These are phyloP conservation scores for Verticillium nubilum DNA, from an alignment of 2,329 filamentous ascomycete genomes.

Conservation along the genomic window DNA sequence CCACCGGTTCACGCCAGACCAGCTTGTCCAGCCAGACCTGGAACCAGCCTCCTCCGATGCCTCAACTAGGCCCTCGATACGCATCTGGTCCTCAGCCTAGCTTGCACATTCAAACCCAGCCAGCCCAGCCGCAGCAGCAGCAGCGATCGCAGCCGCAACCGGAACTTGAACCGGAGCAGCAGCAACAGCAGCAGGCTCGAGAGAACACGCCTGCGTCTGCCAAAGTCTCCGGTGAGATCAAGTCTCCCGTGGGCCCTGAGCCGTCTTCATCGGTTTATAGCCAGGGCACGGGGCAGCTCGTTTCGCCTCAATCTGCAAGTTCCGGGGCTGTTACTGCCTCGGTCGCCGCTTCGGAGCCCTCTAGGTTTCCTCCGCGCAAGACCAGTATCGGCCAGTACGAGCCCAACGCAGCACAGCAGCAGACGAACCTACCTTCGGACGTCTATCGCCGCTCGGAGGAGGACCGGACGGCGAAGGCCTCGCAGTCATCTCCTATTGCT, in stretches of 20 bases:
- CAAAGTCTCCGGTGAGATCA: constrained; percentile 5
- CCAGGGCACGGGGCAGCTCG: constrained; percentile 11
- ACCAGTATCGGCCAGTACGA: constrained; percentile 51
- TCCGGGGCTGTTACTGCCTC: constrained; percentile 10
- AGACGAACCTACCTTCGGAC: constrained; percentile 60
- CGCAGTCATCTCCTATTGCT: constrained; percentile 3
- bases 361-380: constrained; percentile 54
- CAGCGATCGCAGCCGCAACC: not conserved
- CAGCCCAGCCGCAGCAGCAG: constrained; percentile 4
- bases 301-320: constrained; percentile 12
- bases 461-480: constrained; percentile 30
- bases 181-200: not conserved
- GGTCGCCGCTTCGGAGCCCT: constrained; percentile 20
- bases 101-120: constrained; percentile 23
- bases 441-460: constrained; percentile 70
- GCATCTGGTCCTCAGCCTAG: constrained; percentile 20
- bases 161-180: not conserved
- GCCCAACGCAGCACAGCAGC: constrained; percentile 26
- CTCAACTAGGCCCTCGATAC: not conserved
- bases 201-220: not conserved
- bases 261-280: constrained; percentile 6
- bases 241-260: not conserved
- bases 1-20: constrained; percentile 7
- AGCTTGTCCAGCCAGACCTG: constrained; percentile 29
- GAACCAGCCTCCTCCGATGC: not conserved